Conservation (phyloP, 768 basidiomycete genomes). For the Flagelloscypha sp. region DNA sequence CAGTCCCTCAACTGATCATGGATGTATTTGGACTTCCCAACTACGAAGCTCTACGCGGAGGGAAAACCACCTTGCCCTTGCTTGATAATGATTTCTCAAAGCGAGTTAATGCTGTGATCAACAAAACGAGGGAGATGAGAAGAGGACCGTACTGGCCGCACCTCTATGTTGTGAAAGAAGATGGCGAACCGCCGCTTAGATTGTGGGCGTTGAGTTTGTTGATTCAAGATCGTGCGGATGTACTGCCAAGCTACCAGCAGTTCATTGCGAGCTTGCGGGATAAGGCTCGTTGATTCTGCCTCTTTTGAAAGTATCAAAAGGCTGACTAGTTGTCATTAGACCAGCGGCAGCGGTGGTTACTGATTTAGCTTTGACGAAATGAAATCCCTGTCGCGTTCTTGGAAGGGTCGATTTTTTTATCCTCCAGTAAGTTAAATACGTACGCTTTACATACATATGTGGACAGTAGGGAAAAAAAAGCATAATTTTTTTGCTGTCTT, state of each 20-base stretch:
- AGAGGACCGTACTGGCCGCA: slow-evolving; percentile 90
- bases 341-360: too few species aligned
- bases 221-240: slow-evolving; percentile 93
- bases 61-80: slow-evolving; percentile 88
- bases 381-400: too few species aligned
- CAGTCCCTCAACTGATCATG: slow-evolving; percentile 88
- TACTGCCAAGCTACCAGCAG: slow-evolving; percentile 92
- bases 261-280: slow-evolving; percentile 87
- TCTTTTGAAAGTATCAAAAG: too few species aligned
- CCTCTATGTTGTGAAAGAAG: slow-evolving; percentile 94
- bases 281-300: slow-evolving; percentile 54
- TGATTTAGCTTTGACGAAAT: too few species aligned
- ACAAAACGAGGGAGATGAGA: slow-evolving; percentile 92
- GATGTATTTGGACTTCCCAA: slow-evolving; percentile 89
- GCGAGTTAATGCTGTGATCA: slow-evolving; percentile 86
- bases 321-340: too few species aligned
- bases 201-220: slow-evolving; percentile 93
- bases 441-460: too few species aligned
- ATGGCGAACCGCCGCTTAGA: slow-evolving; percentile 89
- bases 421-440: too few species aligned
- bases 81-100: slow-evolving; percentile 96
- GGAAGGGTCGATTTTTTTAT: too few species aligned
- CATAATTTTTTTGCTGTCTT: too few species aligned
- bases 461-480: too few species aligned
- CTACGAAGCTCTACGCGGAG: slow-evolving; percentile 85